A percentile compares a stretch with the other conserved stretches of the same genome.
Conservation (phyloP, 306 rosid genomes). For the Pachyrhizus erosus region DNA sequence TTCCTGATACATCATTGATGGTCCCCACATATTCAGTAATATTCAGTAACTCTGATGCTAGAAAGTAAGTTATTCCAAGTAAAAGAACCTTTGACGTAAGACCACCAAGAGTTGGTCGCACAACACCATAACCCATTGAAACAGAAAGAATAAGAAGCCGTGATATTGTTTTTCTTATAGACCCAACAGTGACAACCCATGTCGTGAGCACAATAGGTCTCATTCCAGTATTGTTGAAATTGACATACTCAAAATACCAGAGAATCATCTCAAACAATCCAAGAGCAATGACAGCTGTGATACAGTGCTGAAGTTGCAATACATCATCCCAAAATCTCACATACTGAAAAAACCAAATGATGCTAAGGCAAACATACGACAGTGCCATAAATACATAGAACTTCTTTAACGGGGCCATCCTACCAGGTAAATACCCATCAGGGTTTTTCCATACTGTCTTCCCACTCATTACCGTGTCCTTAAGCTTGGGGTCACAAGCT, state of each 20-base stretch:
- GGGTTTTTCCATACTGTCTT: constrained; percentile 93
- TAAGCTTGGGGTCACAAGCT: constrained; percentile 88
- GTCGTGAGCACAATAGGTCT: constrained; percentile 82
- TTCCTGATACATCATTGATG: constrained; percentile 87
- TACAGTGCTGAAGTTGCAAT: constrained; percentile 94
- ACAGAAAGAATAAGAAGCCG: constrained; percentile 85
- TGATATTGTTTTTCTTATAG: constrained; percentile 77
- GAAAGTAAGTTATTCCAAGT: constrained; percentile 83
- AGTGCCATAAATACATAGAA: constrained; percentile 80
- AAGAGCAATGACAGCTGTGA: constrained; percentile 76
- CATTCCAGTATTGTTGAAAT: constrained; percentile 79
- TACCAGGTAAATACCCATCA: constrained; percentile 88
- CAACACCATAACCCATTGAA: constrained; percentile 98
- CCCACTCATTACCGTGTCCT: constrained; percentile 82
- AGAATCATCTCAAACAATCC: constrained; percentile 96
- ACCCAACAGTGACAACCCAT: constrained; percentile 91
- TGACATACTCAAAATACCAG: constrained; percentile 86
- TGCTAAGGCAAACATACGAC: constrained; percentile 69
- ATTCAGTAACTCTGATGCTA: constrained; percentile 87
- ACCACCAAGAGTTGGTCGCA: constrained; percentile 97
- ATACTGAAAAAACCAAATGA: constrained; percentile 87
- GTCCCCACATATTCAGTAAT: constrained; percentile 93
- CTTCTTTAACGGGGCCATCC: constrained; percentile 89
- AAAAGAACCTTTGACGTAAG: constrained; percentile 93
- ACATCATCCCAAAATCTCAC: constrained; percentile 90